Conservation (phyloP, 148 eudicot genomes). For the Vaccinium darrowii region DNA sequence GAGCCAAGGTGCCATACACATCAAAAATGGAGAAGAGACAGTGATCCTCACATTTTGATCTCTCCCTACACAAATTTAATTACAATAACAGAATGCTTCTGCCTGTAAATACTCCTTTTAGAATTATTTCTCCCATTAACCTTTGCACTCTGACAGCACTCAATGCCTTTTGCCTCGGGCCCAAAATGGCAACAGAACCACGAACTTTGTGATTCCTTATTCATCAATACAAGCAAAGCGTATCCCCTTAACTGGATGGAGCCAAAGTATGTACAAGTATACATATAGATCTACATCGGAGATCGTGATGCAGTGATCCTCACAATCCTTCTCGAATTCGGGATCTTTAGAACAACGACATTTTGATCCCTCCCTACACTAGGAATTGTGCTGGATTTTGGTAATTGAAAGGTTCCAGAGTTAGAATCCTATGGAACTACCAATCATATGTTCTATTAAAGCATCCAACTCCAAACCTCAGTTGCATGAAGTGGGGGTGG, state of each 20-base stretch:
- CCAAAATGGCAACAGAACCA: neutral
- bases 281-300: neutral
- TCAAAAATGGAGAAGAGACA: neutral
- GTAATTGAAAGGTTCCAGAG: no score
- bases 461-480: no score
- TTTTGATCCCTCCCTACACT: no score
- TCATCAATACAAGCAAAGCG: neutral
- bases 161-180: neutral
- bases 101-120: neutral
- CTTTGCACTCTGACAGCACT: neutral
- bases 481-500: no score
- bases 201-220: neutral
- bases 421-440: no score
- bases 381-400: no score
- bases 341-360: no score
- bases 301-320: neutral
- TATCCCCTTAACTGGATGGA: neutral
- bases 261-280: neutral
- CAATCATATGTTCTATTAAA: no score
- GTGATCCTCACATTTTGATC: neutral
- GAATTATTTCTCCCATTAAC: neutral
- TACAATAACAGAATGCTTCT: neutral
- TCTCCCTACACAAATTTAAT: neutral
- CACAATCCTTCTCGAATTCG: neutral
- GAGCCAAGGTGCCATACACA: neutral